Evolutionary conservation across 2,329 filamentous ascomycete species (phyloP), one percentile per base, ranked within the genome.

Genomic region (Aspergillus aculeatus): DNA sequence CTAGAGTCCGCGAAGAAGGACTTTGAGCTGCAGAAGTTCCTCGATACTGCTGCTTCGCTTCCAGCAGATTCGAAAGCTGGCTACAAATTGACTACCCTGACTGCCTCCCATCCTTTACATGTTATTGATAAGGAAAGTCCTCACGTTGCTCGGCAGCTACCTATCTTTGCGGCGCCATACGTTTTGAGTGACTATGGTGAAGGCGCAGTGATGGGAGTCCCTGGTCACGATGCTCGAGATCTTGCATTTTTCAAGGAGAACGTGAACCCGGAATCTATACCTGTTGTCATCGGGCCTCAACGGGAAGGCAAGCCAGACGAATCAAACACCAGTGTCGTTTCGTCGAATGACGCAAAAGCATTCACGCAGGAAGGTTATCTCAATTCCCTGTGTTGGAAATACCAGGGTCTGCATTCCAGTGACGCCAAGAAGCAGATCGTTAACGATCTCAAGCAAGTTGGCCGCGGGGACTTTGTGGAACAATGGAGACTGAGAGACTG

Each of bases 121-220:
- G 80, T 84, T 1, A 83, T 86, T 51, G 75, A 79, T 82, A 85
- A 70, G 69, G 82, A 64, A 81, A 73, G 64, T n/a, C 61, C 67
- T 12, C 66, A 75, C 52, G 58, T 77, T 16, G 62, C 69, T n/a
- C 69, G 71, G 32, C 60, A 83, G 7, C 67, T 96, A 5, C 91
- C 92, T 1, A 82, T 96, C 5, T 96, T 89, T 69, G 89, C 91
- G 23, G 91, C 92, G 10, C 88, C 91, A 0, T 96, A 96, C 70
- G 92, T 96, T 11, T 80, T 96, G 5, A 89, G 89, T 26, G 90
- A 92, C 69, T 95, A 96, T 66, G 91, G 92, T 16, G 89, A 92
- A 65, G 92, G 92, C 1, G 92, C 92, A 10, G 89, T 96, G 2
- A 96, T 96, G 92, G 92, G 92, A 48, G 92, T 96, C 7, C 92